These are phyloP conservation scores for Glycyrrhiza uralensis DNA, from an alignment of 306 rosid species.

Conservation along the genomic window DNA sequence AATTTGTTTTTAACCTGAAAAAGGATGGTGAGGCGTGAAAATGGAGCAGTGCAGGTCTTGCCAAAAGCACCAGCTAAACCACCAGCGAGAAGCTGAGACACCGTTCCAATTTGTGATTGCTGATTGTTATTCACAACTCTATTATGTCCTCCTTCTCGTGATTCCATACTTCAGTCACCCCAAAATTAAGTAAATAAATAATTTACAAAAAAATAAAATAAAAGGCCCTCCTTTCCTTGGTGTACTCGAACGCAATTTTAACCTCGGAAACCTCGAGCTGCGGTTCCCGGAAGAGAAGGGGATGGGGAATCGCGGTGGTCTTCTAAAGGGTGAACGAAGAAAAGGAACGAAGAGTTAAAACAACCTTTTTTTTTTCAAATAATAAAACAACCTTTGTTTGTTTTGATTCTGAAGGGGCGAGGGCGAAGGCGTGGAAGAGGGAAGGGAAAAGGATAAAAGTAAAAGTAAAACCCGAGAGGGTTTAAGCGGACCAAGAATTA, in stretches of 20 bases:
- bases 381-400: too few relatives aligned
- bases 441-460: too few relatives aligned
- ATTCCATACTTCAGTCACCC: not conserved
- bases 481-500: too few relatives aligned
- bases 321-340: too few relatives aligned
- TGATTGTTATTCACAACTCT: constrained; percentile 16
- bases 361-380: too few relatives aligned
- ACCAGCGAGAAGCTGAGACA: constrained; percentile 34
- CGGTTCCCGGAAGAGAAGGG: not conserved
- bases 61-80: constrained; percentile 37
- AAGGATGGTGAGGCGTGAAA: constrained; percentile 32
- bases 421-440: too few relatives aligned
- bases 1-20: constrained; percentile 22
- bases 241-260: not conserved
- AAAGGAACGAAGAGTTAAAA: too few relatives aligned
- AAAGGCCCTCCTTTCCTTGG: not conserved
- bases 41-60: constrained; percentile 36
- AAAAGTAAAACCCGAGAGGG: too few relatives aligned
- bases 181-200: not conserved
- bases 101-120: constrained; percentile 19
- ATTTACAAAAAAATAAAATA: not conserved
- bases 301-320: too few relatives aligned
- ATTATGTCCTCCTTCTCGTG: not conserved
- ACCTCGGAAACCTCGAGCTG: too few relatives aligned
- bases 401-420: too few relatives aligned